A percentile compares a stretch with the other conserved stretches of the same genome.
These are phyloP conservation scores for Striga hermonthica DNA, from an alignment of 305 asterid genomes.

Conservation along the genomic window DNA sequence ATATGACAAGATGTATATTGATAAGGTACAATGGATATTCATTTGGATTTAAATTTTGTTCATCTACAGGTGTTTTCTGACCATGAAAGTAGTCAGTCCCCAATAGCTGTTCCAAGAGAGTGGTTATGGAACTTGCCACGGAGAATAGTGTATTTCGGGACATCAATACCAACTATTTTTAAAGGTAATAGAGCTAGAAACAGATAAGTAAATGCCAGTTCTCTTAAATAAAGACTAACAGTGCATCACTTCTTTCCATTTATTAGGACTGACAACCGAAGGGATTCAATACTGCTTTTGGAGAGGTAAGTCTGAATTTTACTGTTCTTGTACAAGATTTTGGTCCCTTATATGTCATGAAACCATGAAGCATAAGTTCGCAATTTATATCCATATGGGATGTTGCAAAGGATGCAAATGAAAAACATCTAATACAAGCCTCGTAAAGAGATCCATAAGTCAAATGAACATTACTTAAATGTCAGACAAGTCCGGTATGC, in stretches of 20 bases:
- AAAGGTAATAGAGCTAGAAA: slow-evolving; percentile 53
- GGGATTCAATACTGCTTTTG: slow-evolving; percentile 90
- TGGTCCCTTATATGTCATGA: slow-evolving; percentile 28
- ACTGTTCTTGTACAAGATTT: slow-evolving; percentile 29
- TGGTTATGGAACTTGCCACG: slow-evolving; percentile 90
- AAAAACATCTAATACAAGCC: not conserved
- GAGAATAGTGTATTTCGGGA: slow-evolving; percentile 89
- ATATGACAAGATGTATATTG: slow-evolving; percentile 8
- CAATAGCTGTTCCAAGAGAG: slow-evolving; percentile 75
- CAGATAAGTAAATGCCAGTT: slow-evolving; percentile 2
- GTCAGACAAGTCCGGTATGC: not conserved
- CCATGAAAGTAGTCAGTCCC: slow-evolving; percentile 80
- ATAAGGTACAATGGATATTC: slow-evolving; percentile 13
- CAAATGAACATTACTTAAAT: slow-evolving; percentile 3
- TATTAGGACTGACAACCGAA: slow-evolving; percentile 67
- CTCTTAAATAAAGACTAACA: slow-evolving; percentile 28
- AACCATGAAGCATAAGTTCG: slow-evolving; percentile 23
- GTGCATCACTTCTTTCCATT: slow-evolving; percentile 29
- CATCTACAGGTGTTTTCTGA: slow-evolving; percentile 83
- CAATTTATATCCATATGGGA: slow-evolving; percentile 23
- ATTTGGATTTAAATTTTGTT: slow-evolving; percentile 27
- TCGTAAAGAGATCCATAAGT: not conserved
- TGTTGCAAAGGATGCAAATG: not conserved
- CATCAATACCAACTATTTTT: slow-evolving; percentile 86
- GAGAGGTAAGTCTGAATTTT: slow-evolving; percentile 62